These are phyloP conservation scores for Tarenaya hassleriana DNA, from an alignment of 345 rosid species.

Conservation along the genomic window DNA sequence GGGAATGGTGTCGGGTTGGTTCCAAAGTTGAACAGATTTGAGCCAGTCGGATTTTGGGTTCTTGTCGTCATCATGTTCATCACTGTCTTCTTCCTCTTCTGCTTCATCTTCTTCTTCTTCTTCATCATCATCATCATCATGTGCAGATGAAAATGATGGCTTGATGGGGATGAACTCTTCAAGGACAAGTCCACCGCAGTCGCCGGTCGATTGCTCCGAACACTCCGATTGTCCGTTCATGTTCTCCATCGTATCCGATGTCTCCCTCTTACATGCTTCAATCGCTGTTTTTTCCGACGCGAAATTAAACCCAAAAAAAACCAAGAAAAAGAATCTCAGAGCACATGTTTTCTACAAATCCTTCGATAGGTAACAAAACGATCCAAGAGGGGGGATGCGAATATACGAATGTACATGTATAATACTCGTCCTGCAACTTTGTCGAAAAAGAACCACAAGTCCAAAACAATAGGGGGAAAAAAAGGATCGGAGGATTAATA, in stretches of 20 bases:
- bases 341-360: neutral
- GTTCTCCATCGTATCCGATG: constrained; percentile 54
- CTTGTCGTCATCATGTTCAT: constrained; percentile 32
- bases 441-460: too few species aligned
- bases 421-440: too few species aligned
- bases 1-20: constrained; percentile 54
- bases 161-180: constrained; percentile 80
- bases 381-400: too few species aligned
- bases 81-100: constrained; percentile 28
- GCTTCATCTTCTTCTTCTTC: constrained; percentile 43
- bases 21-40: constrained; percentile 93
- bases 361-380: too few species aligned
- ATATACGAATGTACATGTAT: too few species aligned
- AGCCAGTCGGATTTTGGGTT: constrained; percentile 90
- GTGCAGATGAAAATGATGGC: constrained; percentile 17
- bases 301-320: constrained; percentile 1
- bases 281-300: constrained; percentile 65
- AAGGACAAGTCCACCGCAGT: constrained; percentile 53
- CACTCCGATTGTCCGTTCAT: constrained; percentile 65
- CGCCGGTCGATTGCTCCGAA: constrained; percentile 79
- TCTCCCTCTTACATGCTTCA: constrained; percentile 64
- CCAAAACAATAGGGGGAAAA: too few species aligned
- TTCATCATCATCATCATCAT: constrained; percentile 11
- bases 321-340: neutral
- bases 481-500: too few species aligned